Percentiles rank a stretch among this genome's conserved stretches.
Conservation (phyloP, 2,329 filamentous ascomycete species). For the Emmonsiellopsis sp. region DNA sequence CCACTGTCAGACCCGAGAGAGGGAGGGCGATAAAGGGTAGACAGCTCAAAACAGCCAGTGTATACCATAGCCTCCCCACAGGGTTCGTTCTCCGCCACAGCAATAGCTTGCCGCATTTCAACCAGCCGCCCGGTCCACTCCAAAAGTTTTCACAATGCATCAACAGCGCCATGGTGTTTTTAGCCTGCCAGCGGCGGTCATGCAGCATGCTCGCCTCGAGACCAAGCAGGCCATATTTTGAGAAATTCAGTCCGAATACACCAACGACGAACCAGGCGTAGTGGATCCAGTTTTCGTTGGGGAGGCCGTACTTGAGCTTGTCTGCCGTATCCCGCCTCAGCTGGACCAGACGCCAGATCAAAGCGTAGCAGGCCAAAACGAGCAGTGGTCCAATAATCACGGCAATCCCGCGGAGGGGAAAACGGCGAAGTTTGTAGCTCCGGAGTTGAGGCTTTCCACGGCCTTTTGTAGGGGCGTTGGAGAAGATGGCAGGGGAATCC, state of each 20-base stretch:
- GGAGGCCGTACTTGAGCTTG: too few relatives aligned
- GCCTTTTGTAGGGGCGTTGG: too few relatives aligned
- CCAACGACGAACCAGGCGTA: conserved; percentile 8
- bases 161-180: conserved; percentile 3
- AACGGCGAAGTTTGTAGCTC: too few relatives aligned
- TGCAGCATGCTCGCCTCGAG: conserved; percentile 8
- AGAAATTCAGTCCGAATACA: conserved; percentile 5
- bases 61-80: background rate
- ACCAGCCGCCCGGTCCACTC: background rate
- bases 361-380: too few relatives aligned
- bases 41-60: background rate
- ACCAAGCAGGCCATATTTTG: conserved; percentile 5
- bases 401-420: too few relatives aligned
- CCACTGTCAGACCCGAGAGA: conserved; percentile 5
- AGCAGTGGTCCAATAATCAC: too few relatives aligned
- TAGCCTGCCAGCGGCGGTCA: conserved; percentile 1
- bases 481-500: too few relatives aligned
- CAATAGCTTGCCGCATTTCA: background rate
- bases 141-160: conserved; percentile 2
- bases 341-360: too few relatives aligned
- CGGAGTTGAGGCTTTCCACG: too few relatives aligned
- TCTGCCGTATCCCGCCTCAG: too few relatives aligned
- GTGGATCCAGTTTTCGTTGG: conserved; percentile 3
- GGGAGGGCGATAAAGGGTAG: conserved; percentile 4
- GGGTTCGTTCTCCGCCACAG: too few relatives aligned